Base-by-base conservation (phyloP, 352 stramenopile species). In the Elongisporangium senticosum region DNA sequence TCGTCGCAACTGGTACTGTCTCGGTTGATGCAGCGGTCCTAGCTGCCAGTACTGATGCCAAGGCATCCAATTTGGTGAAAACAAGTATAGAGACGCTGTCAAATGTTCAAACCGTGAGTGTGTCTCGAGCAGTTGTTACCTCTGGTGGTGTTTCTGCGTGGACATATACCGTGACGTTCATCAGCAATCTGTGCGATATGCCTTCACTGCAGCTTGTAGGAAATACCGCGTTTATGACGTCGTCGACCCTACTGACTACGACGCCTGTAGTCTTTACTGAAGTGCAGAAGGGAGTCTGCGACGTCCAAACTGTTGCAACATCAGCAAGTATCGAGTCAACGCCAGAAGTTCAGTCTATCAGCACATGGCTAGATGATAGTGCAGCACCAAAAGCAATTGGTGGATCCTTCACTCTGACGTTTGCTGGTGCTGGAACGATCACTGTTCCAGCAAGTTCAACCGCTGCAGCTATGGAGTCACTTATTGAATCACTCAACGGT, bases 221-320 rank as follows among this genome's bases (percentile, higher is more conserved):
- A 1, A 71, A 86, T 50, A 15, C 67, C 0, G 26, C 58, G 1
- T 91, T 87, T 53, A 71, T 79, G 63, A 39, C 58, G 5, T 77
- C 75, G 3, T 63, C 66, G 13, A 77, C 79, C 2, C 3, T 72
- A 10, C 39, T 80, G 21, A 75, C 69, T 0, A 59, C 63, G 1
- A 66, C 76, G 0, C 62, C 68, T 0, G 63, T 77, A 7, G n/a
- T 69, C 15, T 89, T 90, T 51, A 86, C 52, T 0, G 70, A 92
- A 53, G 55, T 94, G 2, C 81, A 91, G 17, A 86, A 86, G 14
- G 96, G 95, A 28, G 62, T 90, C n/a, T 96, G 94, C 17, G 96
- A 99, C 67, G 80, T 99, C 6, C 96, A 99, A 76, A 98, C 90
- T 0, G 82, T 99, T 37, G 89, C 86, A 2, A 89, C 93, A 13